phyloP scores from a whole-genome alignment of 179 eudicot genomes.

The Beta macrorhiza region DNA sequence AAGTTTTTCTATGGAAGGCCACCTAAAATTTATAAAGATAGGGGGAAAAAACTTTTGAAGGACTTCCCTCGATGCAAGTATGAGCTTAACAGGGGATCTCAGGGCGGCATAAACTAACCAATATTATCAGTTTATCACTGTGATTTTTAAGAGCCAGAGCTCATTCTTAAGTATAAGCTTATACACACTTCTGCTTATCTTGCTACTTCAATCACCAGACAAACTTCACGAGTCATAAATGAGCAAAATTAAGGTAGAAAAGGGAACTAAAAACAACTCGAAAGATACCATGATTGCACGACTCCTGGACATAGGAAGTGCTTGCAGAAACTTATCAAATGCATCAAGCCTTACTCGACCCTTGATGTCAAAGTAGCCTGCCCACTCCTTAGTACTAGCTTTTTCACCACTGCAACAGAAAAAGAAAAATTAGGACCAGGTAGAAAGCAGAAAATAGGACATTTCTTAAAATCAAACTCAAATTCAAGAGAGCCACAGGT shows the following conservation, averaged over 20 bases:
- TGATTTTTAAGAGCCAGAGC: no score
- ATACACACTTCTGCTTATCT: neutral
- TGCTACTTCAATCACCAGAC: neutral
- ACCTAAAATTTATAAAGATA: neutral
- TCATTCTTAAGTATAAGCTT: neutral
- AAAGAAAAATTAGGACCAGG: constrained; percentile 8
- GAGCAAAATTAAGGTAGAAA: constrained; percentile 5
- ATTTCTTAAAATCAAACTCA: neutral
- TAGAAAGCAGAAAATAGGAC: neutral
- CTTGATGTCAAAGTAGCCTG: constrained; percentile 69
- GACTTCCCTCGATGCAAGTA: neutral
- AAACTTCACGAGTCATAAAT: neutral
- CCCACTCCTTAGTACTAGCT: constrained; percentile 75
- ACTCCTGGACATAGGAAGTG: constrained; percentile 87
- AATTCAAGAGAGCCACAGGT: constrained; percentile 4
- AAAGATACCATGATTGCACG: constrained; percentile 90
- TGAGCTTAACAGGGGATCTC: neutral
- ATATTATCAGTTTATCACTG: no score
- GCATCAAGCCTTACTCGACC: constrained; percentile 90
- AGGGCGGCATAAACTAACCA: no score
- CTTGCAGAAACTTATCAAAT: constrained; percentile 82
- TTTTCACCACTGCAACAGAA: constrained; percentile 74
- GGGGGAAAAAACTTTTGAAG: no score
- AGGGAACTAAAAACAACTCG: neutral
- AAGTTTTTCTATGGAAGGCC: neutral